Percentiles rank a stretch among this genome's conserved stretches.
These are phyloP conservation scores for Umbelopsis sp. DNA, from an alignment of 371 early-diverging fungal species.

Conservation along the genomic window DNA sequence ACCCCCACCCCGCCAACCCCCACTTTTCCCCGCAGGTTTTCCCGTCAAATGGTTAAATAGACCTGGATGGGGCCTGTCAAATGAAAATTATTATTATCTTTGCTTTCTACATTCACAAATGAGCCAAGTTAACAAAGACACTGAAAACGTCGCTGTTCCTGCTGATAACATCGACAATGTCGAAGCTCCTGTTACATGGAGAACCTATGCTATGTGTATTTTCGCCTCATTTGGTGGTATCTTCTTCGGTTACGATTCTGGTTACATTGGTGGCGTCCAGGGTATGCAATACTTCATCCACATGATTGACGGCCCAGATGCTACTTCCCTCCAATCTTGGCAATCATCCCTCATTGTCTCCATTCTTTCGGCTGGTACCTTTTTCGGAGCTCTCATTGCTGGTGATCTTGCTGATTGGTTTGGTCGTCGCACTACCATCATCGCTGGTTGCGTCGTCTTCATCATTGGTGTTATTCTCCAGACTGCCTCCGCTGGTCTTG, in stretches of 20 bases:
- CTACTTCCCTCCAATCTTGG: constrained; percentile 20
- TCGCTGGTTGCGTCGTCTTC: constrained; percentile 17
- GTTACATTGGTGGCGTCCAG: constrained; percentile 37
- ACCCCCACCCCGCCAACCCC: no score
- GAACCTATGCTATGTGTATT: constrained; percentile 34
- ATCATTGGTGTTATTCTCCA: constrained; percentile 20
- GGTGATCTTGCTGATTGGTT: constrained; percentile 19
- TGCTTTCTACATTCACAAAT: neutral
- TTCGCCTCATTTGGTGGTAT: constrained; percentile 35
- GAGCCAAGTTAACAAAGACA: constrained; percentile 29
- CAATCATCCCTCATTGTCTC: constrained; percentile 25
- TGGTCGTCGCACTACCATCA: constrained; percentile 17
- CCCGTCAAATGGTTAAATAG: no score
- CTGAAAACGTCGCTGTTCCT: constrained; percentile 27
- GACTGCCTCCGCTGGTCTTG: constrained; percentile 15
- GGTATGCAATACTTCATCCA: constrained; percentile 34
- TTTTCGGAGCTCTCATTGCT: constrained; percentile 20
- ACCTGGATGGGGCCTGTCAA: no score
- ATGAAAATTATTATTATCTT: no score
- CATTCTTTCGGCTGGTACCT: constrained; percentile 20
- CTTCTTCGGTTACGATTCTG: constrained; percentile 39
- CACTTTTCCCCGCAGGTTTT: no score
- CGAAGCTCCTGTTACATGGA: constrained; percentile 36
- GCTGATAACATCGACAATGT: constrained; percentile 26
- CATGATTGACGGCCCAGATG: constrained; percentile 29